Evolutionary conservation across 176 grass and related monocot genomes (phyloP).

Genomic region (Saccharum officinarum): DNA sequence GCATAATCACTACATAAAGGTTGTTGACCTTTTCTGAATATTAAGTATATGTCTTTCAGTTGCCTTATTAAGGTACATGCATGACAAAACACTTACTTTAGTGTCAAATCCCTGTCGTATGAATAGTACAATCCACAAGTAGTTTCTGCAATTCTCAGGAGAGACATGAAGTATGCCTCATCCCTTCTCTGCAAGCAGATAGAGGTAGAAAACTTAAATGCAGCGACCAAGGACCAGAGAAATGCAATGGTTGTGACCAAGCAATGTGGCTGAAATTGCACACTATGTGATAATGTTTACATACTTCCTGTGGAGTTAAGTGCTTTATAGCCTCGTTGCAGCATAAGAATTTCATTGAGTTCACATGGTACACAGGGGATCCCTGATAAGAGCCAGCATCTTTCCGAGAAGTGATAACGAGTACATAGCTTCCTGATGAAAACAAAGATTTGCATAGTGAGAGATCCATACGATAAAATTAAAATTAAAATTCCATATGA

Average conservation of each 20-base stretch:
- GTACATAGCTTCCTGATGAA: slow-evolving; percentile 79
- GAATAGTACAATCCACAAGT: slow-evolving; percentile 91
- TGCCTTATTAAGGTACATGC: slow-evolving; percentile 20
- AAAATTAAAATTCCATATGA: slow-evolving; percentile 8
- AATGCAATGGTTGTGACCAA: slow-evolving; percentile 13
- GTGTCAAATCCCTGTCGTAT: slow-evolving; percentile 84
- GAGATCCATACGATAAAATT: neutral
- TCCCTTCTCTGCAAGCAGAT: slow-evolving; percentile 79
- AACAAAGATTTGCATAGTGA: slow-evolving; percentile 36
- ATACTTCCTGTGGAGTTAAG: slow-evolving; percentile 93
- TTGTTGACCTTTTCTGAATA: neutral
- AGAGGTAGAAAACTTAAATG: slow-evolving; percentile 18
- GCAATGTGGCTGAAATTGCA: slow-evolving; percentile 31
- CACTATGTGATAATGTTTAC: slow-evolving; percentile 17
- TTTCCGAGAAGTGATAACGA: slow-evolving; percentile 84
- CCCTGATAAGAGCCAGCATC: slow-evolving; percentile 74
- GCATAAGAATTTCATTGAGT: slow-evolving; percentile 83
- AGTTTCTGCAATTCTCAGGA: slow-evolving; percentile 79
- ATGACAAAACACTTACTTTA: slow-evolving; percentile 66
- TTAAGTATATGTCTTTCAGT: neutral
- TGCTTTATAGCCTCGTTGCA: slow-evolving; percentile 83
- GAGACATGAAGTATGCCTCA: slow-evolving; percentile 95
- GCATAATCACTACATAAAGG: neutral
- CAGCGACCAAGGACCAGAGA: slow-evolving; percentile 24
- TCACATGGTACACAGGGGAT: slow-evolving; percentile 63